Evolutionary conservation across 768 basidiomycete genomes (phyloP), one percentile per base, ranked within the genome.

Genomic region (Wakefieldia striispora): DNA sequence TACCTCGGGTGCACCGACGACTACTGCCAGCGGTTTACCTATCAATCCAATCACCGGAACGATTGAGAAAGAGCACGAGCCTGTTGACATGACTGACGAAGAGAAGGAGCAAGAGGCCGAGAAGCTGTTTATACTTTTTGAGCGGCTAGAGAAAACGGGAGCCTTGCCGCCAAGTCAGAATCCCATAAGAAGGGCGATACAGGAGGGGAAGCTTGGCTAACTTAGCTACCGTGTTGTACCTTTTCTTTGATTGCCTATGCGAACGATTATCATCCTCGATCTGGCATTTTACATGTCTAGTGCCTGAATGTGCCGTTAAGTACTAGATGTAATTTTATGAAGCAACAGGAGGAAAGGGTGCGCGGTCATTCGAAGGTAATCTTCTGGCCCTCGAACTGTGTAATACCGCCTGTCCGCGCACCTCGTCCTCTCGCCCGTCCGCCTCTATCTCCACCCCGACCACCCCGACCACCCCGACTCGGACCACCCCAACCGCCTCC

Each of bases 31-130:
- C 8, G 75, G 75, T 16, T 68, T 73, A 23, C 68, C 75, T 6
- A 87, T 91, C 64, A 88, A 92, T 64, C 91, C 90, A 2, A 94
- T 91, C 63, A 95, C 94, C 1, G 93, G 92, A n/a, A 82, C 83
- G 12, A 78, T 75, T 6, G 70, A 76, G 47, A 50, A 45, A 31
- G 68, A 70, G 46, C 65, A 69, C 3, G 72, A 70, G 40, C 59
- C 74, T 16, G 66, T 65, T 6, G 71, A 81, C 43, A 95, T 99
- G 94, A 87, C 92, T 1, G 86, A 95, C 26, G 94, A 95, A 64
- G 95, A 99, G 75, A 97, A 95, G 67, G 92, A 97, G 63, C 72
- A 71, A 10, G 97, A 99, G 71, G 88, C 94, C 46, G 95, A 97
- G 74, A 86, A 85, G 62, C 73, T 99, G 36, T 91, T 97, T 61